Conservation (phyloP, 176 grass and related monocot genomes). For the Paspalum notatum region DNA sequence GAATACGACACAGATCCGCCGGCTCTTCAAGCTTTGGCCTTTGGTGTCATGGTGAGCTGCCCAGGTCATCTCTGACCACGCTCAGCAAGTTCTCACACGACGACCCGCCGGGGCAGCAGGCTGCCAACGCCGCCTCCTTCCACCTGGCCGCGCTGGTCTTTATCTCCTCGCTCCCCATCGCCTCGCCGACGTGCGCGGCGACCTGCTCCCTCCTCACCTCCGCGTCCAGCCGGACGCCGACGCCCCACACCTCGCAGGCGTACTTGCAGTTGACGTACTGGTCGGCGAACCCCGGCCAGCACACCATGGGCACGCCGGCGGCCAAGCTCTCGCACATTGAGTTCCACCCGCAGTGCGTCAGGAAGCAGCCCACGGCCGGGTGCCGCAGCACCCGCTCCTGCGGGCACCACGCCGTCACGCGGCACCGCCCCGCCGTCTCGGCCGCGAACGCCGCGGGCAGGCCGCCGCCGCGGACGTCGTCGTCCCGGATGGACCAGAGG, state of each 20-base stretch:
- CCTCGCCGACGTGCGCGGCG: not conserved
- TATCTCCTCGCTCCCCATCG: not conserved
- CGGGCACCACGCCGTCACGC: not conserved
- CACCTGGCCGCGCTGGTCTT: not conserved
- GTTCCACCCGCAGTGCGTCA: slow-evolving; percentile 7
- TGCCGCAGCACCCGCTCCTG: not conserved
- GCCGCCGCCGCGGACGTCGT: not conserved
- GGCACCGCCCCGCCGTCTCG: not conserved
- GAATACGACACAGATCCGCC: no score
- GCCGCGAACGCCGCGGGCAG: not conserved
- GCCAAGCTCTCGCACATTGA: not conserved
- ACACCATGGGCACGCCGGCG: slow-evolving; percentile 13
- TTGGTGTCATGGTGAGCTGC: not conserved
- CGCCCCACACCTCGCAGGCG: not conserved
- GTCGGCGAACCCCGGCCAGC: slow-evolving; percentile 10
- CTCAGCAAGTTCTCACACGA: not conserved
- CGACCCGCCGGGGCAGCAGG: not conserved
- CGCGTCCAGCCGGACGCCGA: not conserved
- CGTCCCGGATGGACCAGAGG: slow-evolving; percentile 1
- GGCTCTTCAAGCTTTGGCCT: not conserved
- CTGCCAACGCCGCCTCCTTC: not conserved
- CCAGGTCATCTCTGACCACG: not conserved
- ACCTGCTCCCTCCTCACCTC: slow-evolving; percentile 4
- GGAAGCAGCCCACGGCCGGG: not conserved
- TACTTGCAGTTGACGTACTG: slow-evolving; percentile 6